phyloP scores from a whole-genome alignment of 1,284 basidiomycete species.

The Mycena sp. region DNA sequence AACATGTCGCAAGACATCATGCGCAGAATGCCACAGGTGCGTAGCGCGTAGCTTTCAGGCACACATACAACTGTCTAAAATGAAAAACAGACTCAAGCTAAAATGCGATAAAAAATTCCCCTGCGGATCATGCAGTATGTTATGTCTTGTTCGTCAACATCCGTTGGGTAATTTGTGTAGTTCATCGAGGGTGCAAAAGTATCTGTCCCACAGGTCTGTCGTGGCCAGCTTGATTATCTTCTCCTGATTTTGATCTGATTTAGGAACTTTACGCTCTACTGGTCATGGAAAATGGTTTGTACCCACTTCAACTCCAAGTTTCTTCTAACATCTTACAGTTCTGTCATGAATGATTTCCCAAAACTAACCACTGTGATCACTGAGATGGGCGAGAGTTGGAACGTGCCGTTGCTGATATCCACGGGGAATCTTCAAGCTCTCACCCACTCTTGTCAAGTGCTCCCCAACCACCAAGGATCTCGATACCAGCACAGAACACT shows the following conservation, averaged over 20 bases:
- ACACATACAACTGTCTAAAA: neutral
- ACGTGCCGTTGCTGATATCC: slow-evolving; percentile 15
- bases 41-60: neutral
- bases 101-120: slow-evolving; percentile 32
- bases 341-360: slow-evolving; percentile 24
- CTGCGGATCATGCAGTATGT: slow-evolving; percentile 26
- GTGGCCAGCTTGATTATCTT: neutral
- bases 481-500: slow-evolving; percentile 12
- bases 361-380: slow-evolving; percentile 15
- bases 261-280: slow-evolving; percentile 24
- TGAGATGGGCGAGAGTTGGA: slow-evolving; percentile 28
- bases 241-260: neutral
- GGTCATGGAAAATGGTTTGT: slow-evolving; percentile 27
- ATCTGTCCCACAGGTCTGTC: slow-evolving; percentile 31
- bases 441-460: slow-evolving; percentile 9
- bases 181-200: slow-evolving; percentile 19
- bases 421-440: neutral
- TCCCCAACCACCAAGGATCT: slow-evolving; percentile 1
- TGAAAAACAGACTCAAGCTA: slow-evolving; percentile 25
- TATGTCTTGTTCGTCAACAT: neutral
- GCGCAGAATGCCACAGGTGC: slow-evolving; percentile 31
- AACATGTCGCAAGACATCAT: slow-evolving; percentile 17
- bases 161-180: slow-evolving; percentile 1
- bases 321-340: slow-evolving; percentile 15
- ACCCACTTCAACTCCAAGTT: too few relatives aligned